Conservation (phyloP, 495 filamentous ascomycete genomes). For the Penicillium pancosmium region DNA sequence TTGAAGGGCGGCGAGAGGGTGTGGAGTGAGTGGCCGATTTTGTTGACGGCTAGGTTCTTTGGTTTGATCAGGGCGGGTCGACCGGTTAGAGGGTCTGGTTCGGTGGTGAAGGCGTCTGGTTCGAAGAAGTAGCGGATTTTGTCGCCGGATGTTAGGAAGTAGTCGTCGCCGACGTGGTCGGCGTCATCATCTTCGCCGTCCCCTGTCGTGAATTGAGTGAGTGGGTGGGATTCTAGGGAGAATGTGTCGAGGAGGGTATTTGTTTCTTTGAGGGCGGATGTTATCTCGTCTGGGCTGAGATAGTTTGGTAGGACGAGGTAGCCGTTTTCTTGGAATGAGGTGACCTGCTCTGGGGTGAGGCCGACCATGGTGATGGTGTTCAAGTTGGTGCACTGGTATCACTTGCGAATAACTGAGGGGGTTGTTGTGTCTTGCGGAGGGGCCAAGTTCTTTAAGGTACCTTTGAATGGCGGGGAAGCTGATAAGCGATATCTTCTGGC, state of each 20-base stretch:
- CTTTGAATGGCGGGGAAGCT: constrained; percentile 13
- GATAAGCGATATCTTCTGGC: constrained; percentile 13
- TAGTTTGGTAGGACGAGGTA: constrained; percentile 87
- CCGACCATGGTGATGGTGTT: constrained; percentile 39
- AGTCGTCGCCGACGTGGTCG: constrained; percentile 87
- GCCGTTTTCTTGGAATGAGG: constrained; percentile 76
- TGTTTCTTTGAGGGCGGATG: constrained; percentile 73
- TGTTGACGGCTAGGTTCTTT: constrained; percentile 85
- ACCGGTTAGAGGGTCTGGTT: constrained; percentile 48
- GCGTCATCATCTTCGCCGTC: constrained; percentile 58
- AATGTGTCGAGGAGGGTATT: constrained; percentile 73
- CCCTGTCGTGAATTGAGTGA: constrained; percentile 91
- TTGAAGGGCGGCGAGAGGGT: constrained; percentile 71
- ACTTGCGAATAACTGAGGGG: neutral
- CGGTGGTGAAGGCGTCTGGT: constrained; percentile 57
- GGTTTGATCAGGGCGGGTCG: constrained; percentile 63
- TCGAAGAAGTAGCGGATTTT: constrained; percentile 98
- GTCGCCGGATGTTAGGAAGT: constrained; percentile 87
- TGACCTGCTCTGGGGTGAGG: constrained; percentile 72
- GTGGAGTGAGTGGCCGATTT: constrained; percentile 94
- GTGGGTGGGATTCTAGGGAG: constrained; percentile 76
- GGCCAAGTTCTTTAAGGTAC: too few relatives aligned
- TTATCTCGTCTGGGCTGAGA: constrained; percentile 64
- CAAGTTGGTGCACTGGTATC: neutral
- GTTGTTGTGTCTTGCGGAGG: neutral